A percentile compares a stretch with the other conserved stretches of the same genome.
Conservation (phyloP, 768 basidiomycete species). For the Termitomyces titanicus region DNA sequence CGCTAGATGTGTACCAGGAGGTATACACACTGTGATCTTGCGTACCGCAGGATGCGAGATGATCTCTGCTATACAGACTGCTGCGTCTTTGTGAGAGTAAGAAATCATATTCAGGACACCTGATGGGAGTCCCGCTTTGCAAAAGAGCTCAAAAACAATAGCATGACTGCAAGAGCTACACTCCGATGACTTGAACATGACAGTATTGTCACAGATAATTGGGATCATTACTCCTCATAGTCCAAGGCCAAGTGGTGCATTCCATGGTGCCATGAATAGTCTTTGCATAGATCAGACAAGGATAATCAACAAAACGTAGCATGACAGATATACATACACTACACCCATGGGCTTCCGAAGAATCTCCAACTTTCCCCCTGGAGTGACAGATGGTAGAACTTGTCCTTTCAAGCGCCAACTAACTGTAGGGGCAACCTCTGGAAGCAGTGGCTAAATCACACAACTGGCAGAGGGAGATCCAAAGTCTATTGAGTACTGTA, state of each 20-base stretch:
- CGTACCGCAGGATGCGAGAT: background rate
- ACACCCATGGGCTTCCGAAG: conserved; percentile 49
- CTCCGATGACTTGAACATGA: conserved; percentile 10
- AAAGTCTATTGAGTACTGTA: too few species aligned
- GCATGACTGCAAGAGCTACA: background rate
- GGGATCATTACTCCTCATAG: conserved; percentile 41
- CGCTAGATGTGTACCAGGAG: background rate
- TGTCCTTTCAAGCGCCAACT: conserved; percentile 38
- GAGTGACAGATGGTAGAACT: conserved; percentile 36
- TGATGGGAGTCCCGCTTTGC: background rate
- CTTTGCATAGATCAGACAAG: conserved; percentile 20
- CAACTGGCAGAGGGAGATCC: too few species aligned
- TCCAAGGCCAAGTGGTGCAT: conserved; percentile 43
- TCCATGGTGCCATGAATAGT: conserved; percentile 53
- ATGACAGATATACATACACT: conserved; percentile 31
- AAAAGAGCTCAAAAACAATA: background rate
- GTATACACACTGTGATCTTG: background rate
- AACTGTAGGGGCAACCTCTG: conserved; percentile 31
- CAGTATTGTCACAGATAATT: conserved; percentile 52
- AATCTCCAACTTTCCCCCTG: conserved; percentile 39
- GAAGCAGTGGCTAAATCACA: too few species aligned
- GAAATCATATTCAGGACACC: background rate
- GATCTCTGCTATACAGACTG: background rate
- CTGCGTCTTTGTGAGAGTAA: background rate
- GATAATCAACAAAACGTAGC: background rate